These are phyloP conservation scores for Schizosaccharomyces cryophilus DNA, from an alignment of 805 yeast species.

Conservation along the genomic window DNA sequence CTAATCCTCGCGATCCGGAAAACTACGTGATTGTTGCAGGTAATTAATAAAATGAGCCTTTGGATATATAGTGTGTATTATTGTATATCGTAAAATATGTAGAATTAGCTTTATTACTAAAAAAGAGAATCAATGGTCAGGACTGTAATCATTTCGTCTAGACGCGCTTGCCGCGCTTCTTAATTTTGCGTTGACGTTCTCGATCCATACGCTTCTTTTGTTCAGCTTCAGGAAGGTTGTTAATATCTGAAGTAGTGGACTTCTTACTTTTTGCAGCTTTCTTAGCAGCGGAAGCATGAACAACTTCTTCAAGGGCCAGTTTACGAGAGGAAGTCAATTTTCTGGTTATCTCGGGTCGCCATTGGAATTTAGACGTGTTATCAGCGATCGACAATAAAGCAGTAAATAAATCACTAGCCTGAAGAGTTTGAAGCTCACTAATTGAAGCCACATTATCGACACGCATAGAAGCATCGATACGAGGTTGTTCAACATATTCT, in stretches of 20 bases:
- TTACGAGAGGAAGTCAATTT: conserved; percentile 59
- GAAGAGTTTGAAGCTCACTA: conserved; percentile 17
- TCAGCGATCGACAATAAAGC: conserved; percentile 39
- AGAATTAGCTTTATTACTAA: neutral
- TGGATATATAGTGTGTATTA: too few species aligned
- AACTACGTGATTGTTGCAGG: too few species aligned
- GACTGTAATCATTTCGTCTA: neutral
- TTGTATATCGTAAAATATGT: too few species aligned
- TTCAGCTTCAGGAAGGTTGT: neutral
- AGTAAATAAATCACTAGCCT: conserved; percentile 25
- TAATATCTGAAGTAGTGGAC: neutral
- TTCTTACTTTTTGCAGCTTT: neutral
- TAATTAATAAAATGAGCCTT: too few species aligned
- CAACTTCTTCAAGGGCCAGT: conserved; percentile 41
- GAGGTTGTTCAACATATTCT: neutral
- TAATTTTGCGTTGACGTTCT: neutral
- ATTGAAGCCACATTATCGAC: neutral
- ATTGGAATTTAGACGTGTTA: conserved; percentile 26
- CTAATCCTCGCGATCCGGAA: too few species aligned
- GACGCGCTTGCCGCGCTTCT: neutral
- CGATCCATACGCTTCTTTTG: neutral
- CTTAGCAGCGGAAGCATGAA: neutral
- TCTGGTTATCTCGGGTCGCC: conserved; percentile 52
- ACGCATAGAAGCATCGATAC: conserved; percentile 1
- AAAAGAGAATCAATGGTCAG: neutral